Conservation (phyloP, 2,329 filamentous ascomycete species). For the Neonectria magnoliae region DNA sequence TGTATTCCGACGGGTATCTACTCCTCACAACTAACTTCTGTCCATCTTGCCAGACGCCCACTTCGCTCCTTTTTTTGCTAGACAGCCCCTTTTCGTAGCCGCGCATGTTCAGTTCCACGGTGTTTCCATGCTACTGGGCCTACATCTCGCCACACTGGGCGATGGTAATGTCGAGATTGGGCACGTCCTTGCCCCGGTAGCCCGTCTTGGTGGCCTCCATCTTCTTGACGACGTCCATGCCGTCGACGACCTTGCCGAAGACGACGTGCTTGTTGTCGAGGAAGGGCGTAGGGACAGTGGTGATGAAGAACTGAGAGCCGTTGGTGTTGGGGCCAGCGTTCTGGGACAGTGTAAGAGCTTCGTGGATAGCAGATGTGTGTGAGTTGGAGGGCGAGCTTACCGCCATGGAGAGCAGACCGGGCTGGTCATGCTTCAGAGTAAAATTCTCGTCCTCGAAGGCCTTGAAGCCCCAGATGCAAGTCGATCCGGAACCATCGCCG, state of each 20-base stretch:
- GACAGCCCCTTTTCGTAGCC: neutral
- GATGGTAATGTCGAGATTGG: constrained; percentile 85
- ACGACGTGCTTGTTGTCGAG: constrained; percentile 95
- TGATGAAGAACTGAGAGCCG: constrained; percentile 98
- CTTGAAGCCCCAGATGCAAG: constrained; percentile 86
- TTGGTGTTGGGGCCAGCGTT: constrained; percentile 94
- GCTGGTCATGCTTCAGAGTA: constrained; percentile 76
- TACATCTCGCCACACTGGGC: constrained; percentile 95
- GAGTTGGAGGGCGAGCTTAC: constrained; percentile 61
- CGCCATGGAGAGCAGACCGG: constrained; percentile 92
- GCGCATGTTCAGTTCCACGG: neutral
- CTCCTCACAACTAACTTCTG: constrained; percentile 14
- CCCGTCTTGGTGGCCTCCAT: constrained; percentile 91
- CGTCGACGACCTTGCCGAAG: constrained; percentile 89
- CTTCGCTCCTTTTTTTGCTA: neutral
- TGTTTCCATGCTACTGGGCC: neutral
- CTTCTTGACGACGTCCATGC: constrained; percentile 91
- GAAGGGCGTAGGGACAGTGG: constrained; percentile 85
- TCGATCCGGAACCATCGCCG: constrained; percentile 89
- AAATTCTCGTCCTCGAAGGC: constrained; percentile 95
- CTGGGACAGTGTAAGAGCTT: constrained; percentile 52
- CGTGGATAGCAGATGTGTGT: neutral
- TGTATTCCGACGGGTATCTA: constrained; percentile 35
- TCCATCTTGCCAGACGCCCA: neutral
- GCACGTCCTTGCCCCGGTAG: constrained; percentile 77